Conservation (phyloP, 345 rosid species). For the Raphanus sativus region DNA sequence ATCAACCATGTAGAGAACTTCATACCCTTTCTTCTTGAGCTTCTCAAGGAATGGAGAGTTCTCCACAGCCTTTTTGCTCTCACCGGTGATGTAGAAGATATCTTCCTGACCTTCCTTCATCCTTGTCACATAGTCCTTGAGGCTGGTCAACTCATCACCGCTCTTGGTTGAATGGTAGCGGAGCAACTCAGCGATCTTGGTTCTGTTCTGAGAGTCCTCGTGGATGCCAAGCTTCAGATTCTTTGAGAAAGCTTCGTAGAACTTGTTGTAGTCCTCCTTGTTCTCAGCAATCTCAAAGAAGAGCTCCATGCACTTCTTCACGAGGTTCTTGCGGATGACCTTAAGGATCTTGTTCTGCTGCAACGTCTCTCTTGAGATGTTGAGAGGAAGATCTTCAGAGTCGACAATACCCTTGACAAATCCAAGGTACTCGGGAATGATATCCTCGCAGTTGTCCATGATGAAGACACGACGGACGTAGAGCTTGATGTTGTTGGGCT, state of each 20-base stretch:
- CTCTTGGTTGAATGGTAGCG: not conserved
- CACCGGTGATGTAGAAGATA: not conserved
- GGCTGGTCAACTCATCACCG: not conserved
- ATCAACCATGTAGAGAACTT: not conserved
- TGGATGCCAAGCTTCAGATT: not conserved
- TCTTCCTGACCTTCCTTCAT: not conserved
- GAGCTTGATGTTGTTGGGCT: constrained; percentile 90
- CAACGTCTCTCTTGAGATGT: constrained; percentile 78
- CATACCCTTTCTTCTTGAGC: not conserved
- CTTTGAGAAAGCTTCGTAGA: not conserved
- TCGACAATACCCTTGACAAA: constrained; percentile 91
- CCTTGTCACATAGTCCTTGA: not conserved
- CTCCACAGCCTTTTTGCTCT: not conserved
- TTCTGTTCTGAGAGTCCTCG: not conserved
- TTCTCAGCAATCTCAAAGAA: constrained; percentile 92
- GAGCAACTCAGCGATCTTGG: not conserved
- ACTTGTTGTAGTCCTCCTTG: constrained; percentile 62
- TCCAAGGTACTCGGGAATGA: constrained; percentile 82
- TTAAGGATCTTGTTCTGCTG: constrained; percentile 94
- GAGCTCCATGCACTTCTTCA: constrained; percentile 88
- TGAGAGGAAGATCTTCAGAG: constrained; percentile 87
- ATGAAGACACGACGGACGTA: constrained; percentile 90
- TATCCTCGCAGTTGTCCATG: constrained; percentile 94
- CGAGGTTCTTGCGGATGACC: constrained; percentile 88
- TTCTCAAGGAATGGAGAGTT: not conserved